Conservation (phyloP, 306 rosid genomes). For the Rubus parviflorus region DNA sequence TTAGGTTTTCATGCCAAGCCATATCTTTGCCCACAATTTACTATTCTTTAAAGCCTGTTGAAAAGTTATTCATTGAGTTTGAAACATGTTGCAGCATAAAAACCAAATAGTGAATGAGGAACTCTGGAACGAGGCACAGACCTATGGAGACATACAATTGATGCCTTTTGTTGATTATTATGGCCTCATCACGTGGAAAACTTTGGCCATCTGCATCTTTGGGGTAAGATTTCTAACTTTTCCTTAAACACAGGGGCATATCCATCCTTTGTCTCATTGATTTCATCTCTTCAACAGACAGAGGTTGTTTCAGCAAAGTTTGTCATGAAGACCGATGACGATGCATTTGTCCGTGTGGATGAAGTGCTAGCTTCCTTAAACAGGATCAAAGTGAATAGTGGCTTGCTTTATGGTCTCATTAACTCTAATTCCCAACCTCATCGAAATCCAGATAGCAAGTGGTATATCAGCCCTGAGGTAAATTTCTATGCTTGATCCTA, state of each 20-base stretch:
- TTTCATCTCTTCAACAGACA: slow-evolving; percentile 60
- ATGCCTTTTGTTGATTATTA: slow-evolving; percentile 99
- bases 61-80: slow-evolving; percentile 32
- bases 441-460: slow-evolving; percentile 84
- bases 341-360: slow-evolving; percentile 92
- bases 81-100: slow-evolving; percentile 73
- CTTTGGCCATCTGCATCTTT: slow-evolving; percentile 88
- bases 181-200: slow-evolving; percentile 94
- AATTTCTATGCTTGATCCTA: background rate
- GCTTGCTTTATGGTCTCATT: slow-evolving; percentile 89
- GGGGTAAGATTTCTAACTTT: slow-evolving; percentile 63
- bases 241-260: slow-evolving; percentile 22
- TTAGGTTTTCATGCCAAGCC: background rate
- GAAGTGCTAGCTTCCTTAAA: slow-evolving; percentile 73
- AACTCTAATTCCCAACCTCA: slow-evolving; percentile 89
- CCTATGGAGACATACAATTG: slow-evolving; percentile 89
- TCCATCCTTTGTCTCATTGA: slow-evolving; percentile 32
- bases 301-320: slow-evolving; percentile 89
- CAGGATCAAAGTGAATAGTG: slow-evolving; percentile 49
- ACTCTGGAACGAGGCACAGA: slow-evolving; percentile 89
- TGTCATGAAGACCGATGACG: slow-evolving; percentile 99
- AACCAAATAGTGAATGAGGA: slow-evolving; percentile 91
- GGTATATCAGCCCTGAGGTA: slow-evolving; percentile 95
- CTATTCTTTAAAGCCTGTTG: background rate
- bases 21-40: background rate